Conservation (phyloP, 805 yeast genomes). For the Lipomyces lipofer region DNA sequence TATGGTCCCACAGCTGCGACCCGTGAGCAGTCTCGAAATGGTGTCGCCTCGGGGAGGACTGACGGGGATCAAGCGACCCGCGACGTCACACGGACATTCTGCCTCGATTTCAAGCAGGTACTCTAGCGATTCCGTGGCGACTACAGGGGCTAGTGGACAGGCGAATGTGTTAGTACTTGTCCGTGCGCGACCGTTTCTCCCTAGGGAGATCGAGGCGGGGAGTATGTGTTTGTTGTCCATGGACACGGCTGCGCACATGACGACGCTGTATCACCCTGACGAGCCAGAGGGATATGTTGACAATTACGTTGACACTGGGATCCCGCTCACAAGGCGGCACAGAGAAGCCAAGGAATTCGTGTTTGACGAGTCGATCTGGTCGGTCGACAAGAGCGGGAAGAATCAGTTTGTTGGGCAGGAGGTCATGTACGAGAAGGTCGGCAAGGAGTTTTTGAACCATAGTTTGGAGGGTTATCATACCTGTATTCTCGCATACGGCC, state of each 20-base stretch:
- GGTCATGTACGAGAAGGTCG: slow-evolving; percentile 49
- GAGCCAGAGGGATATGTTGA: neutral
- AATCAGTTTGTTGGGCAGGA: slow-evolving; percentile 47
- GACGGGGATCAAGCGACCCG: neutral
- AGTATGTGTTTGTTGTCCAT: slow-evolving; percentile 20
- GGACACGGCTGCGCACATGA: slow-evolving; percentile 12
- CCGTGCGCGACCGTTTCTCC: slow-evolving; percentile 31
- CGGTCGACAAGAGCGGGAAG: slow-evolving; percentile 40
- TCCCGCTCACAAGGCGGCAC: slow-evolving; percentile 21
- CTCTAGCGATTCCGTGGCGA: slow-evolving; percentile 9
- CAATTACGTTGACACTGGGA: neutral
- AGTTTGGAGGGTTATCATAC: slow-evolving; percentile 59
- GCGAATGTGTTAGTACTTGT: slow-evolving; percentile 32
- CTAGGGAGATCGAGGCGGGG: slow-evolving; percentile 19
- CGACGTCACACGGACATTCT: slow-evolving; percentile 2
- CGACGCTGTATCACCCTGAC: slow-evolving; percentile 21
- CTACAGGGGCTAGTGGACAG: no score
- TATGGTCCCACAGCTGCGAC: neutral
- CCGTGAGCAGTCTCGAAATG: slow-evolving; percentile 3
- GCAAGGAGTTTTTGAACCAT: slow-evolving; percentile 54
- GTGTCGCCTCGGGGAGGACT: neutral
- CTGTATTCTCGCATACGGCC: slow-evolving; percentile 55
- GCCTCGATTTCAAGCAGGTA: slow-evolving; percentile 4
- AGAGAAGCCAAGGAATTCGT: slow-evolving; percentile 41
- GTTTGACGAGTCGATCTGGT: slow-evolving; percentile 54